Conservation (phyloP, 2,329 filamentous ascomycete species). For the Talaromyces albobiverticillius region DNA sequence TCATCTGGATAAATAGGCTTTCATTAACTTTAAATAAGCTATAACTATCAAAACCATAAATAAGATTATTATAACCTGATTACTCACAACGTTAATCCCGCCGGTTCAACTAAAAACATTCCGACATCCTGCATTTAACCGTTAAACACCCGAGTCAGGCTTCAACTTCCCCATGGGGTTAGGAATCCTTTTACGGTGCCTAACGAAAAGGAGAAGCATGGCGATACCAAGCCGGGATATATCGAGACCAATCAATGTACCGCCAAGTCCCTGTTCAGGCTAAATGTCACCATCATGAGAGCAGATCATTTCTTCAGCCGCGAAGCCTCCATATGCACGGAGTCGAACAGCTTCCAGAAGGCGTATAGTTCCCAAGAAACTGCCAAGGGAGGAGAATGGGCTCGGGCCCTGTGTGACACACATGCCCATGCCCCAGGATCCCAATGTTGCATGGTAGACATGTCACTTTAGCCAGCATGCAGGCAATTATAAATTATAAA, state of each 20-base stretch:
- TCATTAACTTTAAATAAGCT: no score
- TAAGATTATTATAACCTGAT: no score
- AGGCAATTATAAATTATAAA: neutral
- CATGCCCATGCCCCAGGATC: neutral
- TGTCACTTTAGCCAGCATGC: neutral
- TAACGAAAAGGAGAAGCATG: neutral
- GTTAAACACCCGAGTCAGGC: neutral
- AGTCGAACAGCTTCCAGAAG: neutral
- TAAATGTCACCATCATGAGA: neutral
- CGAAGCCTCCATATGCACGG: neutral
- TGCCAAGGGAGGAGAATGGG: neutral
- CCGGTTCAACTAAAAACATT: conserved; percentile 33
- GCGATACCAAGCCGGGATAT: neutral
- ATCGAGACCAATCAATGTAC: neutral
- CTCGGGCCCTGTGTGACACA: neutral
- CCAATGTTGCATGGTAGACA: neutral
- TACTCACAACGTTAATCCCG: no score
- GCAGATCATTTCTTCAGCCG: neutral
- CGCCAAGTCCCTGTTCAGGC: conserved; percentile 1
- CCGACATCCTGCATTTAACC: conserved; percentile 18
- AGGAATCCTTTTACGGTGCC: neutral
- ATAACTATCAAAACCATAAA: no score
- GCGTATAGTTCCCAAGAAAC: neutral
- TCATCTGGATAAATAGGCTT: no score
- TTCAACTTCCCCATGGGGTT: neutral